phyloP scores from a whole-genome alignment of 192 early-diverging fungal species.

The Spizellomyces sp. region DNA sequence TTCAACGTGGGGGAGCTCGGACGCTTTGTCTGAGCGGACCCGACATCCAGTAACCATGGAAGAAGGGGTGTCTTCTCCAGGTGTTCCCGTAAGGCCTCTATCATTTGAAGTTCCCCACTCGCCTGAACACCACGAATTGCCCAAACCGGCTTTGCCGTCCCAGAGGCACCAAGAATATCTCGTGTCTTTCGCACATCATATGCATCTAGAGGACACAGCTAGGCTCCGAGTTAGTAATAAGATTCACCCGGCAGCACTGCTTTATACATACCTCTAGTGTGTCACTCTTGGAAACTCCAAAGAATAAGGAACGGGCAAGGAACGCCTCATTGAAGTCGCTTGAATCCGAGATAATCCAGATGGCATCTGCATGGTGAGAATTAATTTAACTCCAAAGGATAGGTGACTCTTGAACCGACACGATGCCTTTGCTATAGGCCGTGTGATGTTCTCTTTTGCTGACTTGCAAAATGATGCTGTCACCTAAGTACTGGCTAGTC shows the following conservation, averaged over 20 bases:
- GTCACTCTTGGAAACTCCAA: conserved; percentile 21
- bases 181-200: too few species aligned
- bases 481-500: neutral
- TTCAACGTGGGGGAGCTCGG: neutral
- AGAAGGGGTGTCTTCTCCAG: neutral
- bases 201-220: too few species aligned
- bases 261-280: neutral
- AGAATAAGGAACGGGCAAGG: conserved; percentile 25
- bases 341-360: conserved; percentile 35
- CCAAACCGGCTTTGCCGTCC: neutral
- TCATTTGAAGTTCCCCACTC: conserved; percentile 22
- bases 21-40: neutral
- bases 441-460: conserved; percentile 28
- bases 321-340: conserved; percentile 17
- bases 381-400: neutral
- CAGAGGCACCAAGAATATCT: too few species aligned
- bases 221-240: too few species aligned
- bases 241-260: too few species aligned
- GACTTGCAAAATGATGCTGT: neutral
- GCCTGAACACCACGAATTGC: conserved; percentile 29
- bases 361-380: conserved; percentile 28
- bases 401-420: neutral
- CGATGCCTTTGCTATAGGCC: conserved; percentile 33
- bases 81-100: conserved; percentile 7
- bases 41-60: conserved; percentile 4